A percentile compares a stretch with the other conserved stretches of the same genome.
Conservation (phyloP, 306 rosid genomes). For the Herpetospermum pedunculosum region DNA sequence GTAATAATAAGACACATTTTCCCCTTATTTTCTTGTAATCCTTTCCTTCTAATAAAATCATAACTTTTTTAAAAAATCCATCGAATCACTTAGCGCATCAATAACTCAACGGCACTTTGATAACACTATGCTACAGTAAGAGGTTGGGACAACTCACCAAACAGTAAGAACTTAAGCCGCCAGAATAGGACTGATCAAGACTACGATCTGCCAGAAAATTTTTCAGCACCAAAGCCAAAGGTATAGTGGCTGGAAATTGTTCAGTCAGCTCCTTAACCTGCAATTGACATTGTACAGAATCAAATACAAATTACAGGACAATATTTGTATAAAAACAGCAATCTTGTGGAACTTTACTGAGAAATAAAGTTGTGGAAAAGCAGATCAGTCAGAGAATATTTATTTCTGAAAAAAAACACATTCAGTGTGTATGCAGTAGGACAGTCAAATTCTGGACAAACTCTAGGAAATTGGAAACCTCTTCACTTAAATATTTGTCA, state of each 20-base stretch:
- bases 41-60: not conserved
- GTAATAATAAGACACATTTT: not conserved
- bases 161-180: slow-evolving; percentile 96
- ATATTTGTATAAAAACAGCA: not conserved
- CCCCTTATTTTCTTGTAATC: not conserved
- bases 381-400: not conserved
- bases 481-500: not conserved
- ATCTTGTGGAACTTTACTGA: not conserved
- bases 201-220: slow-evolving; percentile 94
- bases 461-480: not conserved
- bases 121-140: not conserved
- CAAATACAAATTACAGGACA: not conserved
- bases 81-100: not conserved
- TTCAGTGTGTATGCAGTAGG: not conserved
- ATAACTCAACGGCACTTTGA: not conserved
- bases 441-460: not conserved
- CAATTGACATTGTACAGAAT: slow-evolving; percentile 4
- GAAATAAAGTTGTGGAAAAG: not conserved
- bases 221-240: slow-evolving; percentile 84
- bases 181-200: slow-evolving; percentile 92
- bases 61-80: not conserved
- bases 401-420: not conserved
- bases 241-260: slow-evolving; percentile 91
- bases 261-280: slow-evolving; percentile 81
- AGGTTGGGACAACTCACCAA: slow-evolving; percentile 51